Evolutionary conservation across 352 stramenopile species (phyloP).

Genomic region (Hyaloperonospora arabidopsidis): DNA sequence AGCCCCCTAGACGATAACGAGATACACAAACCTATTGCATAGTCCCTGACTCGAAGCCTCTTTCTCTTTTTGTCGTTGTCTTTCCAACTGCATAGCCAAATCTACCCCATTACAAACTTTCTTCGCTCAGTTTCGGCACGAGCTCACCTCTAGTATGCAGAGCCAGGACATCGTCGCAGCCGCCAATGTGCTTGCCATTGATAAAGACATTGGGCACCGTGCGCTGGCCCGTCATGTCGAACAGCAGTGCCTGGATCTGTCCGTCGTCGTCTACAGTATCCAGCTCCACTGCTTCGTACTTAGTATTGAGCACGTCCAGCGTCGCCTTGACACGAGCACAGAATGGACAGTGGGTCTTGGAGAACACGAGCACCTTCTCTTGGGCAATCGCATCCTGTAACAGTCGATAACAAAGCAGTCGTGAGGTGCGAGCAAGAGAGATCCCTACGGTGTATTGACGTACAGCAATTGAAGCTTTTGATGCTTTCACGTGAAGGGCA

Average conservation of each 20-base stretch:
- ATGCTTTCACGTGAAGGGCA: conserved; percentile 54
- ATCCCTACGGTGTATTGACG: neutral
- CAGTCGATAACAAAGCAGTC: neutral
- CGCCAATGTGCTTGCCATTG: conserved; percentile 92
- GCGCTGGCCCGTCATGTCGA: conserved; percentile 89
- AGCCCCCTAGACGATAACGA: neutral
- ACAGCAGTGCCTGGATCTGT: conserved; percentile 87
- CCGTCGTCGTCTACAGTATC: conserved; percentile 73
- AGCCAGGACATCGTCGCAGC: conserved; percentile 76
- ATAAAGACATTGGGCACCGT: conserved; percentile 99
- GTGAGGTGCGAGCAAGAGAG: neutral
- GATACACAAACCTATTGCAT: neutral
- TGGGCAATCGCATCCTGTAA: conserved; percentile 50
- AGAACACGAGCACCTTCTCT: conserved; percentile 88
- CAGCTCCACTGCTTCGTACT: conserved; percentile 64
- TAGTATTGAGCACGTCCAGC: conserved; percentile 64
- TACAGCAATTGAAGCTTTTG: conserved; percentile 51
- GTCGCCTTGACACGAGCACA: conserved; percentile 87
- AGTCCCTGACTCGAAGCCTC: neutral
- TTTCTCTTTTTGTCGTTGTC: too few species aligned
- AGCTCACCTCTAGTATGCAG: conserved; percentile 57
- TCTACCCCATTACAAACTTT: too few species aligned
- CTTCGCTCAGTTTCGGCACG: conserved; percentile 28
- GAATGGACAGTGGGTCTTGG: conserved; percentile 93
- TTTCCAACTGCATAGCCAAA: too few species aligned